Conservation (phyloP, 2,329 filamentous ascomycete species). For the Fusarium redolens region DNA sequence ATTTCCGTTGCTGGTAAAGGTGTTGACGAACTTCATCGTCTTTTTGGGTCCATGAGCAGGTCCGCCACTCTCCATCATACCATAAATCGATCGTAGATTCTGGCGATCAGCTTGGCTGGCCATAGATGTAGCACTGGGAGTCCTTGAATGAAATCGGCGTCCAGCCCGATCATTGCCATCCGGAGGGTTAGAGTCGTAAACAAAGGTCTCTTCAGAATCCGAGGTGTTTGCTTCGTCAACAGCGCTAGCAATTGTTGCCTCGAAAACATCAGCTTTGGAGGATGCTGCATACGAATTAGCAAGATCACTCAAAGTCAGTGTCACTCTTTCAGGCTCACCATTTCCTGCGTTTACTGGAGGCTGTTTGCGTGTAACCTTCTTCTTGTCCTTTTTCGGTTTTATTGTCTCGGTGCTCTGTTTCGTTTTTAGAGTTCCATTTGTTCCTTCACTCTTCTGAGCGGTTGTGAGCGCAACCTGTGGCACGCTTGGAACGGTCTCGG, state of each 20-base stretch:
- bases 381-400: slow-evolving; percentile 92
- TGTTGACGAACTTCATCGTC: slow-evolving; percentile 96
- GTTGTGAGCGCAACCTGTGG: slow-evolving; percentile 82
- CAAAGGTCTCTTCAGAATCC: slow-evolving; percentile 97
- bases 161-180: slow-evolving; percentile 68
- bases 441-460: slow-evolving; percentile 71
- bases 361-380: slow-evolving; percentile 80
- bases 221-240: slow-evolving; percentile 97
- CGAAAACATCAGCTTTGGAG: slow-evolving; percentile 97
- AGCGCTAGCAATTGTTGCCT: slow-evolving; percentile 94
- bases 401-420: slow-evolving; percentile 97
- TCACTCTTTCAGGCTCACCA: slow-evolving; percentile 59
- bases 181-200: slow-evolving; percentile 97
- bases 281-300: slow-evolving; percentile 36
- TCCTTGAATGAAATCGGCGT: slow-evolving; percentile 90
- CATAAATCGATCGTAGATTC: slow-evolving; percentile 73
- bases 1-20: slow-evolving; percentile 71
- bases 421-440: slow-evolving; percentile 79
- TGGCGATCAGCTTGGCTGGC: slow-evolving; percentile 73
- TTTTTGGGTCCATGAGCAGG: slow-evolving; percentile 70
- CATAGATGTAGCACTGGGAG: slow-evolving; percentile 91
- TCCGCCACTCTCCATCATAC: slow-evolving; percentile 70
- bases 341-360: slow-evolving; percentile 76
- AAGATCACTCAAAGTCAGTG: neutral
- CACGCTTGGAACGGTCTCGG: slow-evolving; percentile 92